These are phyloP conservation scores for Penicillium sp. DNA, from an alignment of 2,329 filamentous ascomycete genomes.

Conservation along the genomic window DNA sequence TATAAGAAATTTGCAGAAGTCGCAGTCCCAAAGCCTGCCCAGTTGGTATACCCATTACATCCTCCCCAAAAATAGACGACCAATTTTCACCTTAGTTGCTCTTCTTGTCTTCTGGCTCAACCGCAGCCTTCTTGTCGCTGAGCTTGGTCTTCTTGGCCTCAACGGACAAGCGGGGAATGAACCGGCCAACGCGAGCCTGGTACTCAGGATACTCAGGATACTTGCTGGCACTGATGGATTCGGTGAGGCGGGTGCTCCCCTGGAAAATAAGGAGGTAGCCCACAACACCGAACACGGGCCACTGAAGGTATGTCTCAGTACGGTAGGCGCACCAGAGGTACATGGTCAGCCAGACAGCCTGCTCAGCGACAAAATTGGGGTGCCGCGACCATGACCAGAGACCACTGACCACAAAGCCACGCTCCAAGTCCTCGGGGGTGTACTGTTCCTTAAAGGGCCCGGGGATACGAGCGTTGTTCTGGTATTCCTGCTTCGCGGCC, in stretches of 20 bases:
- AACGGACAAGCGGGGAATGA: slow-evolving; percentile 60
- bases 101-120: slow-evolving; percentile 23
- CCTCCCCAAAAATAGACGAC: neutral
- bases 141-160: slow-evolving; percentile 31
- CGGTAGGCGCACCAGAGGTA: slow-evolving; percentile 85
- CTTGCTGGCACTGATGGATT: slow-evolving; percentile 73
- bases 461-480: slow-evolving; percentile 68
- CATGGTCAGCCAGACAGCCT: slow-evolving; percentile 80
- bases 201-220: slow-evolving; percentile 87
- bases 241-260: slow-evolving; percentile 82
- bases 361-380: slow-evolving; percentile 92
- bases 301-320: slow-evolving; percentile 70
- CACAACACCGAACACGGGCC: slow-evolving; percentile 69
- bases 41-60: neutral
- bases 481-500: slow-evolving; percentile 72
- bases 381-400: slow-evolving; percentile 87
- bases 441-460: slow-evolving; percentile 50
- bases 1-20: neutral
- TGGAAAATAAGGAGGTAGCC: slow-evolving; percentile 80
- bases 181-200: slow-evolving; percentile 76
- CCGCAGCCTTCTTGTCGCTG: slow-evolving; percentile 20
- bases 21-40: neutral
- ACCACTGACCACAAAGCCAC: slow-evolving; percentile 81
- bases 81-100: slow-evolving; percentile 20
- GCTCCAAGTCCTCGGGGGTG: slow-evolving; percentile 73